phyloP scores from a whole-genome alignment of 2,329 filamentous ascomycete species.

The Cladophialophora bantiana region DNA sequence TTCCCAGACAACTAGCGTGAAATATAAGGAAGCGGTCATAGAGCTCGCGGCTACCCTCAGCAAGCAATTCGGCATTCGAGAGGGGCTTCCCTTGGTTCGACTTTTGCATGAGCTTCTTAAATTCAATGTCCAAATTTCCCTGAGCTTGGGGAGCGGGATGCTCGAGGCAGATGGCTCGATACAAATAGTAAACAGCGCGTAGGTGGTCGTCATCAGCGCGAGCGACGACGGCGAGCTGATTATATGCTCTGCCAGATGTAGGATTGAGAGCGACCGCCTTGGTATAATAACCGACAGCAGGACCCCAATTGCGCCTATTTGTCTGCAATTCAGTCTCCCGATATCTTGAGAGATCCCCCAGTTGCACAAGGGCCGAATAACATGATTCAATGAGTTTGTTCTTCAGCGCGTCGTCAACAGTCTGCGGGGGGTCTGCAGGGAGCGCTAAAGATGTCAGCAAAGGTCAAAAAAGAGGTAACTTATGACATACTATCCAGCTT shows the following conservation, averaged over 20 bases:
- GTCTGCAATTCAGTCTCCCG: slow-evolving; percentile 74
- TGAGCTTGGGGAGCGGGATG: slow-evolving; percentile 77
- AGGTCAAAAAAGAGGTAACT: not conserved
- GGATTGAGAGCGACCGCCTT: slow-evolving; percentile 82
- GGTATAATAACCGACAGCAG: slow-evolving; percentile 82
- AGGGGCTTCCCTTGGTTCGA: slow-evolving; percentile 61
- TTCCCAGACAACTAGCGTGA: slow-evolving; percentile 27
- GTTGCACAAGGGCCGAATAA: slow-evolving; percentile 80
- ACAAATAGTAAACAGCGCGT: slow-evolving; percentile 86
- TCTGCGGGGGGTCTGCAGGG: slow-evolving; percentile 53
- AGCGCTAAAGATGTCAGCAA: slow-evolving; percentile 53
- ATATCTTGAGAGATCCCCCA: slow-evolving; percentile 91
- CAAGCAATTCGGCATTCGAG: slow-evolving; percentile 49
- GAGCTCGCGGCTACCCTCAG: slow-evolving; percentile 41
- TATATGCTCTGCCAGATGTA: slow-evolving; percentile 79
- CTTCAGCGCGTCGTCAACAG: slow-evolving; percentile 60
- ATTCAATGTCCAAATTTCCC: slow-evolving; percentile 79
- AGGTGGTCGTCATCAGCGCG: slow-evolving; percentile 79
- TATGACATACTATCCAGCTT: slow-evolving; percentile 54
- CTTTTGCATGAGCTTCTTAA: slow-evolving; percentile 68
- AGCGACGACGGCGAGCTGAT: slow-evolving; percentile 88
- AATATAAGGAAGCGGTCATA: slow-evolving; percentile 43
- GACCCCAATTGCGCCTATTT: slow-evolving; percentile 78
- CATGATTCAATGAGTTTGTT: slow-evolving; percentile 73
- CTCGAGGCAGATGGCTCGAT: slow-evolving; percentile 77